Base-by-base conservation (phyloP, 148 eudicot genomes). In the Cornus kousa region DNA sequence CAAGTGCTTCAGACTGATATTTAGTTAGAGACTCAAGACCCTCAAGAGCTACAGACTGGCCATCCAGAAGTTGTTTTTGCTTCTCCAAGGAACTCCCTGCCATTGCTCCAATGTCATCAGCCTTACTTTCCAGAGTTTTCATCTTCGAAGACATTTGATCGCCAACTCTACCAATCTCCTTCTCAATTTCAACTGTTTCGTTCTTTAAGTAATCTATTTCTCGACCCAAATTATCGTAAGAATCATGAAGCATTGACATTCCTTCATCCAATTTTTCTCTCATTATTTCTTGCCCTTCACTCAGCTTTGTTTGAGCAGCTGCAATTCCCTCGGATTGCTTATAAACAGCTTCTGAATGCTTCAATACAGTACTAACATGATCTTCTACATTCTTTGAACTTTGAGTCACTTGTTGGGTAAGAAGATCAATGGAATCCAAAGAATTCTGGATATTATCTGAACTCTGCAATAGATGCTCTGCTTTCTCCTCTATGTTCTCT, bases 11-110 rank as follows among this genome's bases (percentile, higher is more conserved):
- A 43, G 94, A 86, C 81, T 86, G 93, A 78, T 86, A 86, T 23
- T 73, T 82, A 69, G 88, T 88, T 59, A 92, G 84, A 71, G 74
- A 73, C 23, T 88, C 75, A 73, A 94, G 92, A 40, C 97, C 95
- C 6, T 94, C 88, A 35, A 92, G 82, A 69, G 98, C 95, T 19
- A 10, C 72, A 32, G 89, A 67, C 70, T 94, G 97, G 8, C 88
- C 88, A 71, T 86, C 90, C 72, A 92, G 88, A 83, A 94, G 89
- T 80, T 88, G 83, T 23, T 92, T 90, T 74, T 92, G 98, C 83
- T 90, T 94, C 8, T 89, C 88, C 43, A 94, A 79, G 0, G 98
- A 89, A 48, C 68, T 70, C 50, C 82, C 91, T 0, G 97, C 83
- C 71, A 89, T 80, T 76, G 76, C 64, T 53, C 87, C 90, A 33